Evolutionary conservation across 148 eudicot genomes (phyloP).

Genomic region (Vaccinium myrtillus): DNA sequence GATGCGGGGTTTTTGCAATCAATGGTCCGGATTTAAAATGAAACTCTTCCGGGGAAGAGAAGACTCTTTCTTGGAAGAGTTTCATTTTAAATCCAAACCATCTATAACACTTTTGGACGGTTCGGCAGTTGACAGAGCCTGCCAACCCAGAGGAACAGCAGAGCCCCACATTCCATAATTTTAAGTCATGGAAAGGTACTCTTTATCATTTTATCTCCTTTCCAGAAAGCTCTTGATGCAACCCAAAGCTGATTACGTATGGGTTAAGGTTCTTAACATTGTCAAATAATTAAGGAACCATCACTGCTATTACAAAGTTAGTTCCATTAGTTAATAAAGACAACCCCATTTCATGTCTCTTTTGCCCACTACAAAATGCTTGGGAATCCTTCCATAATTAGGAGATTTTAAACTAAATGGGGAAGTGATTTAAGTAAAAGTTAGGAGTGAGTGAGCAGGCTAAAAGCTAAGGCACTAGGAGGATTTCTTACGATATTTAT

Average conservation of each 20-base stretch:
- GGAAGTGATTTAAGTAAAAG: constrained; percentile 17
- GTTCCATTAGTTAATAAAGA: neutral
- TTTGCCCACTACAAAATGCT: constrained; percentile 1
- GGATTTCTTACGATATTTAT: neutral
- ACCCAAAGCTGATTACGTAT: neutral
- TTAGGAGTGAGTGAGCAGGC: neutral
- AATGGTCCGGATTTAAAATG: too few species aligned
- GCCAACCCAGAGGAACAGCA: too few species aligned
- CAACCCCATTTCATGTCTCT: neutral
- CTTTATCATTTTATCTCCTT: constrained; percentile 4
- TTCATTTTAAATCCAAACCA: too few species aligned
- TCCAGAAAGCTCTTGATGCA: constrained; percentile 4
- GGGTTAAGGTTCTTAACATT: neutral
- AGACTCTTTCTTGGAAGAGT: too few species aligned
- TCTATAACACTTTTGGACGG: too few species aligned
- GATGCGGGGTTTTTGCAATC: too few species aligned
- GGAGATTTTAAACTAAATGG: constrained; percentile 18
- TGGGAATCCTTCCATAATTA: constrained; percentile 13
- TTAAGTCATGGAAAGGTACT: neutral
- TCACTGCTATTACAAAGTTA: neutral
- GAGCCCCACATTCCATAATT: too few species aligned
- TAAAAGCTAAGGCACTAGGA: neutral
- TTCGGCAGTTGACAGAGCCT: too few species aligned
- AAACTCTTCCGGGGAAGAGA: too few species aligned
- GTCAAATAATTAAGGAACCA: neutral